These are phyloP conservation scores for Quercus wislizeni DNA, from an alignment of 306 rosid genomes.

Conservation along the genomic window DNA sequence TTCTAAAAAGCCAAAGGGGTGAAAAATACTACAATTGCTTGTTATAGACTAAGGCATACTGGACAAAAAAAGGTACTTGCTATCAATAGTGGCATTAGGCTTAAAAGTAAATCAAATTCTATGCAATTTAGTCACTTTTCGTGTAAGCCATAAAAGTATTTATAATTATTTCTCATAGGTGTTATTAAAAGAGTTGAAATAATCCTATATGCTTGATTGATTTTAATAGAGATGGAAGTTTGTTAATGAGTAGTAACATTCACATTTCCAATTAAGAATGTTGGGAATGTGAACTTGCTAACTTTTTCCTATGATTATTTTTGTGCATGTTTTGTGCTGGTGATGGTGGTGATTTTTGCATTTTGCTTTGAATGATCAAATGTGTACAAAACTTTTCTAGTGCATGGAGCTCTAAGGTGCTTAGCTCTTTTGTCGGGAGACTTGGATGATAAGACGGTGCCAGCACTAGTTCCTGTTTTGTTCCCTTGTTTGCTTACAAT, in stretches of 20 bases:
- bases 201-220: background rate
- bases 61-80: background rate
- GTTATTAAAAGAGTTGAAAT: constrained; percentile 7
- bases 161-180: background rate
- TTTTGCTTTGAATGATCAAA: constrained; percentile 18
- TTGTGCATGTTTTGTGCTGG: constrained; percentile 7
- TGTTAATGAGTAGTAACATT: background rate
- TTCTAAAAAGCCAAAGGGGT: constrained; percentile 12
- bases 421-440: constrained; percentile 85
- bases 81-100: background rate
- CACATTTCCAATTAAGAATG: background rate
- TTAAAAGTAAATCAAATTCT: background rate
- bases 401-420: constrained; percentile 93
- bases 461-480: constrained; percentile 66
- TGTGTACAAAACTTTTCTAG: constrained; percentile 37
- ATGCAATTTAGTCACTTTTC: background rate
- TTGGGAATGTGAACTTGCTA: background rate
- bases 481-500: constrained; percentile 79
- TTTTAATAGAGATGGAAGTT: background rate
- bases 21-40: background rate
- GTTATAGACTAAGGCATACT: background rate
- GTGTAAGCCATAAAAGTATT: background rate
- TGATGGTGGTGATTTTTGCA: constrained; percentile 3
- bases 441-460: constrained; percentile 82
- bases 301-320: background rate